Base-by-base conservation (phyloP, 176 grass and related monocot genomes). In the Lolium multiflorum region DNA sequence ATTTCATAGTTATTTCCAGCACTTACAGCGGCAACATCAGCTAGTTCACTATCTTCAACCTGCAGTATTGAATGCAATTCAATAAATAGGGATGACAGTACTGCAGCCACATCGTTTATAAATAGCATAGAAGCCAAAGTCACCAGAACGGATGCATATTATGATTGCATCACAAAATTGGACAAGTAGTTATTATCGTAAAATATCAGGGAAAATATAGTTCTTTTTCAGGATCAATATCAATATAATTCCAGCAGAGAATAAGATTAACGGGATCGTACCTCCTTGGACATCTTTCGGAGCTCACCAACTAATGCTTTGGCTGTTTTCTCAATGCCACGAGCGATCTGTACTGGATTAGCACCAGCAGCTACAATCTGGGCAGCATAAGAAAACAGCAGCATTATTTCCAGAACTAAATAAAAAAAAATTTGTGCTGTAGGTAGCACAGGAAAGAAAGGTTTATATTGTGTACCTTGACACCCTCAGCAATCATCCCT, bases 1-100 rank as follows among this genome's bases (percentile, higher is more conserved):
- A 76, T 76, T 76, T 51, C 73, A 35, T 76, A 76, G 49, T 76
- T 51, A 54, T 76, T 76, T 31, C 73, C 73, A 76, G 73, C 73
- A 76, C 73, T 76, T 31, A 76, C 73, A 31, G 73, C 73, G 55
- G 73, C 73, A 76, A 76, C 73, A 76, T 76, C 73, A 5, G 49
- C 73, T 20, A 76, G 73, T 11, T 76, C 73, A 11, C 73, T 76
- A 35, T 76, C 73, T 55, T 76, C 49, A 26, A 75, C 72, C 72
- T 75, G 47, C 71, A 50, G 12, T 26, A 74, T 74, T 9, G 7
- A 50, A 50, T 50, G 71, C 1, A 9, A 6, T 3, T 49, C 14
- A 25, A 25, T 25, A 50, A 74, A 49, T 73, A 15, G 24, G 11
- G 24, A 24, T 12, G 5, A 69, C 16, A 13, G 5, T 72, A 72